Percentiles rank a stretch among this genome's conserved stretches.
Conservation (phyloP, 2,329 filamentous ascomycete species). For the Trichoderma sp. region DNA sequence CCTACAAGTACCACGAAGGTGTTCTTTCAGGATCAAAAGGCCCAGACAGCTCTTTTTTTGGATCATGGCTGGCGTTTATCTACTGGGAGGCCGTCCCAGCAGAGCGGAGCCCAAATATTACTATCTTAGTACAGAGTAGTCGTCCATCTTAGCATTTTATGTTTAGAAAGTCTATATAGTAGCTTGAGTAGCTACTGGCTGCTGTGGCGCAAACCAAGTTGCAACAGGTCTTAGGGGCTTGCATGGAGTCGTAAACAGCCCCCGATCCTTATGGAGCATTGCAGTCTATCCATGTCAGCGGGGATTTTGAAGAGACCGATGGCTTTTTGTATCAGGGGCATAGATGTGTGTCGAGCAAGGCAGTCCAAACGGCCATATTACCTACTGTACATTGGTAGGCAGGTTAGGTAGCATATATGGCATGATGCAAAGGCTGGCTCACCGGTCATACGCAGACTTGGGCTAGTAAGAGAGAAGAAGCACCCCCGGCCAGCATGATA, state of each 20-base stretch:
- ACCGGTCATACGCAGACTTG: background rate
- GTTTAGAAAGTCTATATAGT: background rate
- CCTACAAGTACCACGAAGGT: background rate
- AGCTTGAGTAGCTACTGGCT: background rate
- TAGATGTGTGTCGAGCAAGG: background rate
- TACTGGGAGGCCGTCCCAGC: background rate
- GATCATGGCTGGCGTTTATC: background rate
- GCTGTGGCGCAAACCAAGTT: background rate
- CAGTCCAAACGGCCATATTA: background rate
- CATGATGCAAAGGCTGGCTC: background rate
- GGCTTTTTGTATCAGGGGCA: background rate
- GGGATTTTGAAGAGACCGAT: background rate
- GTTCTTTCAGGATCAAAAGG: too few relatives aligned
- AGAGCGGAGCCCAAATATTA: background rate
- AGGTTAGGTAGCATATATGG: background rate
- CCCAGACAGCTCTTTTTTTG: background rate
- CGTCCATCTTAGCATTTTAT: background rate
- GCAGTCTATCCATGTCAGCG: background rate
- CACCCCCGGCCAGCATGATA: background rate
- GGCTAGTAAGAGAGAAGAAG: too few relatives aligned
- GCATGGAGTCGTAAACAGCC: background rate
- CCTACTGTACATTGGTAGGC: too few relatives aligned
- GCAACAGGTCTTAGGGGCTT: background rate
- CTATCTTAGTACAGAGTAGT: background rate
- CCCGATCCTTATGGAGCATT: background rate